Conservation (phyloP, 169 alveolate genomes). For the Eimeria tenella region DNA sequence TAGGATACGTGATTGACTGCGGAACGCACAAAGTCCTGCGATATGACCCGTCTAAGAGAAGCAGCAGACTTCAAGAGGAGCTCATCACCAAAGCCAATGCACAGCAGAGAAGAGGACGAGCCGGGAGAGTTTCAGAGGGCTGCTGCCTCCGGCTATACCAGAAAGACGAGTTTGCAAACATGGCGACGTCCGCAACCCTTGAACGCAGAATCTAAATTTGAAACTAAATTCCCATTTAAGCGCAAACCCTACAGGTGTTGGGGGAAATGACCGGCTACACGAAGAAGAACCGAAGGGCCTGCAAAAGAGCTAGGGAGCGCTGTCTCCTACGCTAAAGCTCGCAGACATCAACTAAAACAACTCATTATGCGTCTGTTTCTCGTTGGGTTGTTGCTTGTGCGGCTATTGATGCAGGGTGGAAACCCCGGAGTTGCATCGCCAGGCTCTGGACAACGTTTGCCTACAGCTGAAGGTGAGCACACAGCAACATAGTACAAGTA, state of each 20-base stretch:
- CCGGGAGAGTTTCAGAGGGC: constrained; percentile 99
- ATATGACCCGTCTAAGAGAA: constrained; percentile 97
- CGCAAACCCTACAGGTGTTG: not conserved
- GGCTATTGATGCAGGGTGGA: constrained; percentile 59
- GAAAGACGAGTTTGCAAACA: constrained; percentile 90
- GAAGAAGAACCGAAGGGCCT: not conserved
- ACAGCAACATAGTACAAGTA: too few species aligned
- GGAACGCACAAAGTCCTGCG: constrained; percentile 99
- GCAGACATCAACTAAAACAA: too few species aligned
- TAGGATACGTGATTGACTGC: constrained; percentile 98
- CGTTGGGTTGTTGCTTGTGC: not conserved
- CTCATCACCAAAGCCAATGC: constrained; percentile 99
- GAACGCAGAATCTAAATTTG: not conserved
- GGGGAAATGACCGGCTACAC: not conserved
- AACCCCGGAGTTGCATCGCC: constrained; percentile 75
- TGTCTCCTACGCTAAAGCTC: too few species aligned
- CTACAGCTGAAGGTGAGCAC: constrained; percentile 73
- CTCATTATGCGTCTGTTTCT: not conserved
- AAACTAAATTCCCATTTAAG: not conserved
- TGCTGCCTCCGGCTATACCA: constrained; percentile 98
- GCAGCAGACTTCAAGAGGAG: constrained; percentile 98
- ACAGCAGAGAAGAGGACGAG: constrained; percentile 99
- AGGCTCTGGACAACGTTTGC: constrained; percentile 73
- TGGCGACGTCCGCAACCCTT: not conserved
- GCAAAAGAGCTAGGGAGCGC: too few species aligned